Conservation (phyloP, 2,329 filamentous ascomycete genomes). For the Sarocladium kiliense region DNA sequence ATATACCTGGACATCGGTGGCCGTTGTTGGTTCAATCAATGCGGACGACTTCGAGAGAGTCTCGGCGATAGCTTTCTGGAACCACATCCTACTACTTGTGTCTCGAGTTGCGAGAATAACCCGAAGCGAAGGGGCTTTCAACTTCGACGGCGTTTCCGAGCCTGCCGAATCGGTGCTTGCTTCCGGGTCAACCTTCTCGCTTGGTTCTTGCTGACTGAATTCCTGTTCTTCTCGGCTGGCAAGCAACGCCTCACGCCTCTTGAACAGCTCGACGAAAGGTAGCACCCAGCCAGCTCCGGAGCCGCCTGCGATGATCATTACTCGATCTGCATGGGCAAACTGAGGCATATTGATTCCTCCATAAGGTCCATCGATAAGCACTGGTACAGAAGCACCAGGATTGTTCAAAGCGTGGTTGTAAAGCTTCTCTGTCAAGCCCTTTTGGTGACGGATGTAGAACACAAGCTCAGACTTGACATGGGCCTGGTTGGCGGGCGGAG, state of each 20-base stretch:
- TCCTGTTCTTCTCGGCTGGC: background rate
- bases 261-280: conserved; percentile 37
- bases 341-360: conserved; percentile 40
- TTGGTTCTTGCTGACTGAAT: background rate
- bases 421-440: conserved; percentile 44
- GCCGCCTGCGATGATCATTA: conserved; percentile 48
- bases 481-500: conserved; percentile 17
- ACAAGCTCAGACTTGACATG: conserved; percentile 32
- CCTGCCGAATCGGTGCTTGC: background rate
- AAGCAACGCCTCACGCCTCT: background rate
- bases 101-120: background rate
- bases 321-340: conserved; percentile 32
- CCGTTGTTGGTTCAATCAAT: background rate
- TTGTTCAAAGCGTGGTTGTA: conserved; percentile 29
- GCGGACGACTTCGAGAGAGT: conserved; percentile 3
- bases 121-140: conserved; percentile 5
- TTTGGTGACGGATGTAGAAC: conserved; percentile 47
- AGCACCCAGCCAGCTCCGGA: conserved; percentile 50
- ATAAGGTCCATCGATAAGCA: conserved; percentile 55
- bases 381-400: conserved; percentile 31
- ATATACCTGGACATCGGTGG: background rate
- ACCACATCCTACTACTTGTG: background rate
- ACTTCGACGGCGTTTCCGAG: conserved; percentile 11
- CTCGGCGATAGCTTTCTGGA: conserved; percentile 10
- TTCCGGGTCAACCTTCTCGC: background rate